Evolutionary conservation across 495 filamentous ascomycete species (phyloP), one percentile per base, ranked within the genome.

Genomic region (Glarea lozoyensis): DNA sequence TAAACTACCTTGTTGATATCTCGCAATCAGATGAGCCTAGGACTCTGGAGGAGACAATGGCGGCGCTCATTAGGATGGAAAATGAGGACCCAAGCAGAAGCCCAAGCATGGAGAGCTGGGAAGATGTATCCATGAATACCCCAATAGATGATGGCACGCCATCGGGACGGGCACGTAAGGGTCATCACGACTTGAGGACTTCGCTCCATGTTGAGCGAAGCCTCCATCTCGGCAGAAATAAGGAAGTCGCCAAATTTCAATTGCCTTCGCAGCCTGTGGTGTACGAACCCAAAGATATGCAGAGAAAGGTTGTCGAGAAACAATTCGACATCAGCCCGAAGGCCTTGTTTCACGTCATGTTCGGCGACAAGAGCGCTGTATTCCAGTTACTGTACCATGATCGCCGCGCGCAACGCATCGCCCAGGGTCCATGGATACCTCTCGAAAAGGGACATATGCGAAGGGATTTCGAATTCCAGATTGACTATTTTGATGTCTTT

Each of bases 331-430:
- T 97, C 39, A 90, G 83, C 48, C 78, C 92, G 12, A 96, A 97
- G 60, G 87, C 88, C 1, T 72, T 95, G 23, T 97, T 96, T 61
- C 92, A 97, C 55, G 82, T 96, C 9, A 72, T 98, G 42, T 97
- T 96, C 54, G 92, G 92, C 21, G 92, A 98, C 58, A 93, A 86
- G 61, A 90, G 84, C 63, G 82, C 86, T 31, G 80, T 98, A 24
- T 97, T 94, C 71, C 89, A 93, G 54, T 79, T 86, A 49, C 69
- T 97, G 16, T 88, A 96, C 54, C 81, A 86, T 52, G 86, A 94
- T 60, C 76, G 87, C 40, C 76, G 79, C 60, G 88, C 87, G 12
- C 74, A 80, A 60, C 73, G 84, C 72, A 76, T 73, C 52, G 77
- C 81, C n/a, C 93, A 95, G 64, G 81, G 82, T 1, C 85, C 89